Conservation (phyloP, 108 stramenopile genomes). For the Discostella stelligeroides region DNA sequence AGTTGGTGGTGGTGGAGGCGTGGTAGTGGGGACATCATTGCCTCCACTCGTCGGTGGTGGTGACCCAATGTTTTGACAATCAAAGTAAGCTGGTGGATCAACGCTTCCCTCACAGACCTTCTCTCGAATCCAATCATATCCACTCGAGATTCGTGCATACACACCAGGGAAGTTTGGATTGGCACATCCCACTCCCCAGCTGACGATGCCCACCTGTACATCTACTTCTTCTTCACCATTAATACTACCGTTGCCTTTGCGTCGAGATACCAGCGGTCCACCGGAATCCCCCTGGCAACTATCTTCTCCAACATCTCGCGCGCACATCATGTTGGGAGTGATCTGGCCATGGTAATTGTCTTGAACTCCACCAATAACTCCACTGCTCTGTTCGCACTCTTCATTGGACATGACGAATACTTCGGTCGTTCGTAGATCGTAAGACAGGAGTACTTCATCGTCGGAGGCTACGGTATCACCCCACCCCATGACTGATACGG, state of each 20-base stretch:
- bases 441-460: no score
- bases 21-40: no score
- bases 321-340: slow-evolving; percentile 52
- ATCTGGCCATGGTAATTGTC: slow-evolving; percentile 37
- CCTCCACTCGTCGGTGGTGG: no score
- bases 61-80: slow-evolving; percentile 43
- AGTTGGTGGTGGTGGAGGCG: no score
- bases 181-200: slow-evolving; percentile 60
- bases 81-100: slow-evolving; percentile 41
- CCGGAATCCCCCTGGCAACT: slow-evolving; percentile 58
- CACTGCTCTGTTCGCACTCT: slow-evolving; percentile 12
- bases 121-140: slow-evolving; percentile 42
- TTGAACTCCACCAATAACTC: no score
- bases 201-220: slow-evolving; percentile 53
- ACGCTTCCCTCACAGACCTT: slow-evolving; percentile 46
- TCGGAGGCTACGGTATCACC: slow-evolving; percentile 8
- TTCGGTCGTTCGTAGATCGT: slow-evolving; percentile 4
- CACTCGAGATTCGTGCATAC: slow-evolving; percentile 46
- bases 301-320: slow-evolving; percentile 30
- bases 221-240: neutral
- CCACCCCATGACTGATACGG: slow-evolving; percentile 13
- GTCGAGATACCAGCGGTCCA: slow-evolving; percentile 35
- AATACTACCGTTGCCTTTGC: neutral
- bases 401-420: slow-evolving; percentile 27
- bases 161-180: slow-evolving; percentile 53